Evolutionary conservation across 305 asterid genomes (phyloP).

Genomic region (Striga hermonthica): DNA sequence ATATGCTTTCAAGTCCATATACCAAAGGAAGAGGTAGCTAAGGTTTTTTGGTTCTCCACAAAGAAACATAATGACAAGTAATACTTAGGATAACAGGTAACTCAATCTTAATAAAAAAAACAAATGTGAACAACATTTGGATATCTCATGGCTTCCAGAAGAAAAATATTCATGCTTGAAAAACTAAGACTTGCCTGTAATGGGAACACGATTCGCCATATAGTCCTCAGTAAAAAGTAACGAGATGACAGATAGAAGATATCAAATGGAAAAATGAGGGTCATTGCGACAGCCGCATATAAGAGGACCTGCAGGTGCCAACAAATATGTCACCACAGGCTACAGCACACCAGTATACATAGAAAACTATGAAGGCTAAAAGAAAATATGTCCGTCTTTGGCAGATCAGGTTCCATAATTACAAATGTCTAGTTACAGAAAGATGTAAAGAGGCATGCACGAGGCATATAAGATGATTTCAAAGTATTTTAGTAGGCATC

Average conservation of each 20-base stretch:
- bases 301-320: constrained; percentile 73
- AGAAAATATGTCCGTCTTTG: background rate
- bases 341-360: constrained; percentile 23
- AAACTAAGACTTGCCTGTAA: constrained; percentile 71
- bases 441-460: constrained; percentile 8
- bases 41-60: constrained; percentile 3
- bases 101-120: constrained; percentile 17
- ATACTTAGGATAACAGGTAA: constrained; percentile 13
- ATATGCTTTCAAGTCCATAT: constrained; percentile 16
- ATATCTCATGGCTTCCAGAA: background rate
- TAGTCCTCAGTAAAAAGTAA: constrained; percentile 80
- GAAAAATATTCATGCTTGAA: constrained; percentile 16
- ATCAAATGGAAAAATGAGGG: constrained; percentile 91
- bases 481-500: constrained; percentile 18
- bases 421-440: constrained; percentile 23
- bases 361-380: constrained; percentile 14
- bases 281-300: constrained; percentile 77
- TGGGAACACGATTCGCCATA: constrained; percentile 84
- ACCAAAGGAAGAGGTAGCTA: constrained; percentile 5
- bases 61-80: background rate
- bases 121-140: background rate
- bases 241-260: constrained; percentile 88
- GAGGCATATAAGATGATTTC: constrained; percentile 17
- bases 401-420: constrained; percentile 24
- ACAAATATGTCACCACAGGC: constrained; percentile 29